Evolutionary conservation across 192 early-diverging fungal species (phyloP).

Genomic region (Pilaira anomala): DNA sequence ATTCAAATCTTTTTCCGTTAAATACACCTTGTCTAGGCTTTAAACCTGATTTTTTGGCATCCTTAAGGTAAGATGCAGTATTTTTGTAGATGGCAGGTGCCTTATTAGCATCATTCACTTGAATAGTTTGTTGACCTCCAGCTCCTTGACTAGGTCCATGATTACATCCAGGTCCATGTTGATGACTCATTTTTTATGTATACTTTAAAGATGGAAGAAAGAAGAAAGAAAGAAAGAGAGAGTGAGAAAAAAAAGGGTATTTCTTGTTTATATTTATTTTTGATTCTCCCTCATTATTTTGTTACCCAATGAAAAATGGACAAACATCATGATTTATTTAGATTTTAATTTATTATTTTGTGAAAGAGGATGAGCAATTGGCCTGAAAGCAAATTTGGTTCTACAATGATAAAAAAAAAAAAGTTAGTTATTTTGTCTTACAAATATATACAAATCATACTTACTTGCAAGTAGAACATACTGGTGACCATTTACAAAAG

Average conservation of each 20-base stretch:
- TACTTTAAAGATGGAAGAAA: not conserved
- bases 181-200: conserved; percentile 20
- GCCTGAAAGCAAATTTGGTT: conserved; percentile 68
- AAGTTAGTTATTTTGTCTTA: not conserved
- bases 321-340: conserved; percentile 2
- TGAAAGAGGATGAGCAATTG: conserved; percentile 19
- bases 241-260: not conserved
- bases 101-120: conserved; percentile 29
- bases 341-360: conserved; percentile 1
- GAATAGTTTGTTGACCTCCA: conserved; percentile 9
- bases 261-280: not conserved
- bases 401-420: conserved; percentile 37
- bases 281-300: not conserved
- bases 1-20: conserved; percentile 88
- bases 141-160: conserved; percentile 5
- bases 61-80: conserved; percentile 74
- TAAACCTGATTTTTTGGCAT: conserved; percentile 63
- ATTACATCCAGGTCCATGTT: conserved; percentile 28
- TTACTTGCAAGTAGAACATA: conserved; percentile 74
- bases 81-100: conserved; percentile 28
- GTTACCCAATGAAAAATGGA: conserved; percentile 12
- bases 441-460: conserved; percentile 8
- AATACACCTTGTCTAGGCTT: conserved; percentile 83
- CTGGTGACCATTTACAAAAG: conserved; percentile 68
- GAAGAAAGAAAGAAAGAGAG: not conserved